Evolutionary conservation across 2,329 filamentous ascomycete species (phyloP).

Genomic region (Cordyceps sp.): DNA sequence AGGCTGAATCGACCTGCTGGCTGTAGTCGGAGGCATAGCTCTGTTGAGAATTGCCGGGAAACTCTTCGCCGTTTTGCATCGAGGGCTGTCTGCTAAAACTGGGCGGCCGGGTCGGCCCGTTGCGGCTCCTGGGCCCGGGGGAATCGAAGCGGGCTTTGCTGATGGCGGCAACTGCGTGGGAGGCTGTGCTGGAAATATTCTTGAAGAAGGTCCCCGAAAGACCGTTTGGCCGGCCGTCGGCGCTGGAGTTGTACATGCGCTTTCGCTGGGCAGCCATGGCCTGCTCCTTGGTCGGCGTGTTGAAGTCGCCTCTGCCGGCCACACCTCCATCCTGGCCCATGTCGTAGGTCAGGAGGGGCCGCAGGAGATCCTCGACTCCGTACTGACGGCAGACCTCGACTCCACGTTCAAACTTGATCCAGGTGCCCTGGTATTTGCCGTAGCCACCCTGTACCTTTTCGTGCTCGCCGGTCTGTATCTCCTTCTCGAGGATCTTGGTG

Average conservation of each 20-base stretch:
- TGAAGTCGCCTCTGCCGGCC: slow-evolving; percentile 58
- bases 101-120: slow-evolving; percentile 47
- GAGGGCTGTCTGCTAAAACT: slow-evolving; percentile 58
- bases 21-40: slow-evolving; percentile 64
- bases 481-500: slow-evolving; percentile 95
- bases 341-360: slow-evolving; percentile 63
- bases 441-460: slow-evolving; percentile 98
- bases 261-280: slow-evolving; percentile 94
- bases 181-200: slow-evolving; percentile 87
- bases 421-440: slow-evolving; percentile 97
- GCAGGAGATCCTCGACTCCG: slow-evolving; percentile 59
- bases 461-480: slow-evolving; percentile 89
- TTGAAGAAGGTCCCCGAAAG: slow-evolving; percentile 85
- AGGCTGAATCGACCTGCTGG: slow-evolving; percentile 55
- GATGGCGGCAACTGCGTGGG: slow-evolving; percentile 85
- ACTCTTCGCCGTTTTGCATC: slow-evolving; percentile 51
- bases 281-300: slow-evolving; percentile 96
- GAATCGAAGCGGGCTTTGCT: slow-evolving; percentile 93
- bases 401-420: slow-evolving; percentile 88
- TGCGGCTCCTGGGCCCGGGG: slow-evolving; percentile 51
- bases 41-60: slow-evolving; percentile 66
- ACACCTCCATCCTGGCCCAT: slow-evolving; percentile 60
- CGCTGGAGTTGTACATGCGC: slow-evolving; percentile 59
- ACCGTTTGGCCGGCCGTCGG: slow-evolving; percentile 51
- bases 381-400: slow-evolving; percentile 78